A percentile compares a stretch with the other conserved stretches of the same genome.
Evolutionary conservation across 257 asterid species (phyloP).

Genomic region (Forsythia suspensa): DNA sequence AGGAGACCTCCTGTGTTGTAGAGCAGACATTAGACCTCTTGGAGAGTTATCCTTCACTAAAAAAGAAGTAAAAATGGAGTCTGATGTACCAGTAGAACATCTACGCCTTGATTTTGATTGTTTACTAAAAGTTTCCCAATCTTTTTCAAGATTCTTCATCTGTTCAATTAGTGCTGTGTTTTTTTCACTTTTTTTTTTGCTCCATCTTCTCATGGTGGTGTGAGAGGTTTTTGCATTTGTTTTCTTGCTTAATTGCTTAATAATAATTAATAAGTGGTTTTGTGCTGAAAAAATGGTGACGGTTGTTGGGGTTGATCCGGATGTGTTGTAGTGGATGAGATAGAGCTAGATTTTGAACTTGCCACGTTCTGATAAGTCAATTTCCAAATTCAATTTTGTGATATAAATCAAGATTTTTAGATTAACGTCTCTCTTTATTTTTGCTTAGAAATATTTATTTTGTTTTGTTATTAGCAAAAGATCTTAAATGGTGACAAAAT

Average conservation of each 20-base stretch:
- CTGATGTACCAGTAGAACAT: conserved; percentile 16
- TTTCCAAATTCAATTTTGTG: conserved; percentile 12
- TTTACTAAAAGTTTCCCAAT: neutral
- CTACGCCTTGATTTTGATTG: conserved; percentile 9
- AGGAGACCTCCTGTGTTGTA: conserved; percentile 33
- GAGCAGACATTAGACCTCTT: conserved; percentile 44
- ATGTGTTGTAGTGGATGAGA: conserved; percentile 1
- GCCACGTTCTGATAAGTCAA: conserved; percentile 30
- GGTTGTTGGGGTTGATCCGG: neutral
- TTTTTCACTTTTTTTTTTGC: conserved; percentile 22
- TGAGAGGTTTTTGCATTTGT: conserved; percentile 2
- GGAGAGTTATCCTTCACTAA: conserved; percentile 37
- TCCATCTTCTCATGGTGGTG: conserved; percentile 34
- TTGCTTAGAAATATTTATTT: neutral
- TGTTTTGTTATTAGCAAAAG: too few species aligned
- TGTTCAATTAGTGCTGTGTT: conserved; percentile 30
- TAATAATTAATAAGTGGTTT: neutral
- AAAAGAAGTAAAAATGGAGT: conserved; percentile 4
- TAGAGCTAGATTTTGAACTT: conserved; percentile 10
- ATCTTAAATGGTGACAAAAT: too few species aligned
- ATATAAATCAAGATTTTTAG: neutral
- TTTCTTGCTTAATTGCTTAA: neutral
- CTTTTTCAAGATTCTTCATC: conserved; percentile 18
- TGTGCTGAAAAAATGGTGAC: neutral
- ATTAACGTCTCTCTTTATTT: neutral